A percentile compares a stretch with the other conserved stretches of the same genome.
These are phyloP conservation scores for Chalciporus chontae DNA, from an alignment of 768 basidiomycete genomes.

Conservation along the genomic window DNA sequence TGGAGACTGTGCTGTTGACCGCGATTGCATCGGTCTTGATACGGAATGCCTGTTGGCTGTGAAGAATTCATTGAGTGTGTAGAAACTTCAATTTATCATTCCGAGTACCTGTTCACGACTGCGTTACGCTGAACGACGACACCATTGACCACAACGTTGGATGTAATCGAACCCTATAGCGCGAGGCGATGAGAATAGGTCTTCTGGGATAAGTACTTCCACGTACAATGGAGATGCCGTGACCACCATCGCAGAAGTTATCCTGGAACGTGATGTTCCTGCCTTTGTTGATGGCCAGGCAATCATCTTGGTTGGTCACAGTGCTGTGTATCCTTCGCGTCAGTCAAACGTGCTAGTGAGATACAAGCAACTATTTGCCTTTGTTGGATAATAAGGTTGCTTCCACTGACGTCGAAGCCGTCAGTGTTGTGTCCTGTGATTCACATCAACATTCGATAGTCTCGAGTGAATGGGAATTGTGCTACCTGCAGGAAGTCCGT, in stretches of 20 bases:
- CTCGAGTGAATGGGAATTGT: not conserved
- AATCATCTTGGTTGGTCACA: constrained; percentile 49
- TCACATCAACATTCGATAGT: not conserved
- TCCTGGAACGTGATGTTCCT: constrained; percentile 45
- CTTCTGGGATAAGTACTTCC: not conserved
- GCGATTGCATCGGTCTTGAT: constrained; percentile 55
- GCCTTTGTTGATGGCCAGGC: constrained; percentile 50
- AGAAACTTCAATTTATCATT: not conserved
- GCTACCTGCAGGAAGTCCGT: constrained; percentile 44
- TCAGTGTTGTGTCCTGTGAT: constrained; percentile 46
- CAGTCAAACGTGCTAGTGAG: not conserved
- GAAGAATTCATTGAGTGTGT: not conserved
- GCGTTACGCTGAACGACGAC: constrained; percentile 50
- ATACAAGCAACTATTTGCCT: constrained; percentile 11
- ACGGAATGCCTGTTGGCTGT: constrained; percentile 51
- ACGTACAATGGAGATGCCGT: constrained; percentile 56
- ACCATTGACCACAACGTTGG: constrained; percentile 42
- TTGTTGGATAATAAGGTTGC: constrained; percentile 32
- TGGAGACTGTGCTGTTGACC: constrained; percentile 43
- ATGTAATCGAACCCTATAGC: constrained; percentile 51
- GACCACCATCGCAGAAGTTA: constrained; percentile 56
- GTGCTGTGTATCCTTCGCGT: constrained; percentile 6
- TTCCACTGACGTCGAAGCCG: constrained; percentile 43
- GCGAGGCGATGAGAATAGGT: not conserved
- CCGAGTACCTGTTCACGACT: constrained; percentile 38